Base-by-base conservation (phyloP, 257 asterid species). In the Parsonsia alboflavescens region DNA sequence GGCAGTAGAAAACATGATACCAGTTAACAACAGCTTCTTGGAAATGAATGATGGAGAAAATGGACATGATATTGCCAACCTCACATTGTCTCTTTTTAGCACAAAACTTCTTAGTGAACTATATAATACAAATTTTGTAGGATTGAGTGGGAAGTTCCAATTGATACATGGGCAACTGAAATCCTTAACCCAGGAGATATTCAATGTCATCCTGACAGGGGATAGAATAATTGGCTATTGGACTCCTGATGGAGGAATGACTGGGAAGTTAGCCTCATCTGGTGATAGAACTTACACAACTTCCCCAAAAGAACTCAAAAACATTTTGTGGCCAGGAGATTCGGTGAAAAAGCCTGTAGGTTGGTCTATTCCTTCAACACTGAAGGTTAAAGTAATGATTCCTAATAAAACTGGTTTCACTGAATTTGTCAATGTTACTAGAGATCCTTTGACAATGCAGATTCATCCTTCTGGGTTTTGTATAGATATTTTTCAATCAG, bases 181-280 rank as follows among this genome's bases (percentile, higher is more conserved):
- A 73, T 42, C 75, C 12, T 56, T 89, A 0, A 71, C 83, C 0
- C 52, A 85, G 42, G 92, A 86, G 83, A 82, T 90, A 79, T 79
- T 90, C 74, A 89, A 89, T 65, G 73, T 89, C 12, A n/a, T 80
- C 74, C 90, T 82, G 57, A 73, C 73, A 9, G 87, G 92, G 46
- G 89, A 85, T 65, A 86, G 75, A 70, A 66, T 57, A 16, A 46
- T 89, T 16, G 93, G 96, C 61, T 86, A 76, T 71, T 89, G 96
- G 96, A 78, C 82, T 4, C 77, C 79, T 3, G 83, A 80, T 0
- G 81, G 72, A 72, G 91, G 96, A 67, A 67, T 87, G 64, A 30
- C 17, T 7, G 44, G 80, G 64, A 80, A 84, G 9, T 12, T 83
- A 45, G 75, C 68, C 77, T 71, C 76, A 7, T 2, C 17, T 10